These are phyloP conservation scores for Aspergillus versicolor DNA, from an alignment of 2,329 filamentous ascomycete species.

Conservation along the genomic window DNA sequence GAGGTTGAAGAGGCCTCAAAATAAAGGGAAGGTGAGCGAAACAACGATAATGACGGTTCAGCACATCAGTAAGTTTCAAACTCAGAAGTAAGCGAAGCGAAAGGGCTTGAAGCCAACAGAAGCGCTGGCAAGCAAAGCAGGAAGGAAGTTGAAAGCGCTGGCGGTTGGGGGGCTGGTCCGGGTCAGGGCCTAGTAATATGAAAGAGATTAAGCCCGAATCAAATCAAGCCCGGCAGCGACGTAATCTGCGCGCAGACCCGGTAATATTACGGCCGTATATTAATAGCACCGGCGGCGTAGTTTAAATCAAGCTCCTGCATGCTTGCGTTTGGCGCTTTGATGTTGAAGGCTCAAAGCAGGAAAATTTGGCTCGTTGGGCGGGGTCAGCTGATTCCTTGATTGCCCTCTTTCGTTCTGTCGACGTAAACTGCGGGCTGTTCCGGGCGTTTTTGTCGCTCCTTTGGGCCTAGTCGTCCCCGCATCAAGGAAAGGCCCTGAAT, in stretches of 20 bases:
- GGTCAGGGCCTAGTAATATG: neutral
- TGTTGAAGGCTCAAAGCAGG: neutral
- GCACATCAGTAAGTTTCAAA: neutral
- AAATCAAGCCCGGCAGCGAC: neutral
- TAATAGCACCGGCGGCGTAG: slow-evolving; percentile 1
- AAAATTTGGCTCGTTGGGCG: slow-evolving; percentile 17
- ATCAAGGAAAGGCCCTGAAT: neutral
- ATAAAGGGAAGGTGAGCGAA: neutral
- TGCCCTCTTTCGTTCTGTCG: neutral
- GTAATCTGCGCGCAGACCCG: neutral
- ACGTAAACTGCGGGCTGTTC: slow-evolving; percentile 1
- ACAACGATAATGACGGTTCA: neutral
- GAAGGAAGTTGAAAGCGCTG: neutral
- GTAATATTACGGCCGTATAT: slow-evolving; percentile 6
- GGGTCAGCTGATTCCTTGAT: slow-evolving; percentile 22
- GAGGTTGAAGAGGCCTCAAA: slow-evolving; percentile 9
- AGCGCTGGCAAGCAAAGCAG: slow-evolving; percentile 2
- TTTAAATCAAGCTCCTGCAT: slow-evolving; percentile 2
- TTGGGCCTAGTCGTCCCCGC: slow-evolving; percentile 18
- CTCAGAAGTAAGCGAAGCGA: neutral
- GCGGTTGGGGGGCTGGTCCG: slow-evolving; percentile 5
- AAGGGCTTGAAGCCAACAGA: neutral
- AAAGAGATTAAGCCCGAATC: slow-evolving; percentile 7
- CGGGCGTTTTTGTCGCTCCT: neutral
- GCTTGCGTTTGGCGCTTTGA: neutral